Base-by-base conservation (phyloP, 2,329 filamentous ascomycete species). In the Aspergillus piperis region DNA sequence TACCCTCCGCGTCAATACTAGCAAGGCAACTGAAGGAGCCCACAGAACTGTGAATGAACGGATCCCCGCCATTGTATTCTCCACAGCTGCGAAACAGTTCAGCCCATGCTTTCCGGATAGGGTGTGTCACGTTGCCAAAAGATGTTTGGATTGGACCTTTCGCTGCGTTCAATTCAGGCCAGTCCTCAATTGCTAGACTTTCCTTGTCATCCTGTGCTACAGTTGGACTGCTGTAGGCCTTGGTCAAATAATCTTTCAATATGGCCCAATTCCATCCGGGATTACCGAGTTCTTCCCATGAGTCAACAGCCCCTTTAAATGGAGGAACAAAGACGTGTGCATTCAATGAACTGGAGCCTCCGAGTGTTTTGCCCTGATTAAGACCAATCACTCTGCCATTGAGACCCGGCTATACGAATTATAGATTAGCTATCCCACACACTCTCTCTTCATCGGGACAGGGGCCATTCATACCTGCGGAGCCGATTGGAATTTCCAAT, bases 401-500 rank as follows among this genome's bases (percentile, higher is more conserved):
- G 57, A 58, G 57, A 41, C 57, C 50, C n/a, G 30, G 57, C 57
- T 57, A 11, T 25, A 41, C 42, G 6, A 32, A 25, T 13, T 3
- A 50, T 57, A 19, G 15, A 25, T 57, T 21, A 57, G 54, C 11
- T 30, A 57, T 44, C 11, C 13, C 42, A n/a, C 30, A 41, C 27
- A 27, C 25, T 27, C 17, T 19, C 5, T 44, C 11, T 23, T 44
- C 0, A 21, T 84, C 1, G 4, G 49, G 44, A 39, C 42, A 39
- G 21, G 39, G 19, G 49, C 19, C 13, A 30, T 21, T 25, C 42
- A 27, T 57, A 50, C 54, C 44, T 57, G 54, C 42, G 54, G 54
- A 21, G 32, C n/a, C 23, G 54, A 57, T 6, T 50, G 44, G 44
- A 57, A 57, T 50, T 57, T 49, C 54, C 54, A 57, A 57, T 57